Base-by-base conservation (phyloP, 2,329 filamentous ascomycete species). In the Lecanoromycetidae sp. region DNA sequence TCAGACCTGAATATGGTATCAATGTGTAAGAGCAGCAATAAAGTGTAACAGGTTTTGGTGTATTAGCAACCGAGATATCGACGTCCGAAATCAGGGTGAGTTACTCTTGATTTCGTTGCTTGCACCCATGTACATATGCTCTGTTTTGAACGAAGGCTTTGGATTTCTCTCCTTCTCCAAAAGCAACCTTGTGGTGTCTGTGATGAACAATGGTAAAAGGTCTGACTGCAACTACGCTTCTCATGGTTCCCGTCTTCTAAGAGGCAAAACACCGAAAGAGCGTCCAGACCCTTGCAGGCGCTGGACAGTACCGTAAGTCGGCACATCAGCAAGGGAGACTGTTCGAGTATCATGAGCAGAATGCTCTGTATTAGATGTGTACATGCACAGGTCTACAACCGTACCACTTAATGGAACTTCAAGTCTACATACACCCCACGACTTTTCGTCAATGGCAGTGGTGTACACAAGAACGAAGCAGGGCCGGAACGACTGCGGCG, bases 191-290 rank as follows among this genome's bases (percentile, higher is more conserved):
- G n/a, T 10, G 20, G 20, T 44, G 52, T 55, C 63, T 48, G 70
- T 74, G 76, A 79, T 78, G 74, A 71, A 59, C 52, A 60, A 63
- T 76, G 76, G 76, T 79, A 79, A 79, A 79, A 79, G 76, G 76
- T 75, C 75, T 67, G 74, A 79, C 70, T 63, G 64, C 66, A 62
- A 63, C 59, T 62, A 47, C 52, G 39, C 49, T 55, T 60, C 57
- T 63, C 61, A 70, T 68, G 74, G 71, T 74, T 66, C 17, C 61
- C 61, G 33, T 19, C 59, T 58, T 58, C 57, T 56, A 55, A 35
- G 33, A 22, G 30, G 20, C 47, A 3, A 30, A 29, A 46, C 17
- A 47, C 17, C 43, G 45, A 43, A 51, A 44, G 45, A 59, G 52
- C 41, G 42, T 42, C 27, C 22, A 32, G 17, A 40, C 7, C 36